Conservation (phyloP, 768 basidiomycete genomes). For the Boletus speciosus region DNA sequence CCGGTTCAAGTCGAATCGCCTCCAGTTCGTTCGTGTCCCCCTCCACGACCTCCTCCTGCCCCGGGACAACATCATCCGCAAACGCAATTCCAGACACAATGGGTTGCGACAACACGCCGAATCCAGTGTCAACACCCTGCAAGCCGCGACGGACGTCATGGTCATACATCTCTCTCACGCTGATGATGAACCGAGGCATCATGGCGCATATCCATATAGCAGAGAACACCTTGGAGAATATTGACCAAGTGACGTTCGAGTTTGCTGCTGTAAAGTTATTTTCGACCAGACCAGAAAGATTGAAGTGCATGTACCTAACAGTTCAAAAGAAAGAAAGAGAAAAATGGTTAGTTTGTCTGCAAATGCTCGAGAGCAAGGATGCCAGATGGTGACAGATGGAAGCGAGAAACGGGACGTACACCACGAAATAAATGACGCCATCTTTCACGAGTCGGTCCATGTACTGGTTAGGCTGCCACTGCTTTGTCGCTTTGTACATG, state of each 20-base stretch:
- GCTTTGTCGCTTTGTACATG: slow-evolving; percentile 2
- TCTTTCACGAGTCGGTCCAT: background rate
- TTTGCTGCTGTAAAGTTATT: background rate
- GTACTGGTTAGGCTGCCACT: slow-evolving; percentile 7
- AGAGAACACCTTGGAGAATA: background rate
- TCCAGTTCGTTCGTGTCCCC: background rate
- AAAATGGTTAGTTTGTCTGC: background rate
- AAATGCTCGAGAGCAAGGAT: background rate
- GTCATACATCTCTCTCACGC: slow-evolving; percentile 1
- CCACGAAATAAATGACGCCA: slow-evolving; percentile 3
- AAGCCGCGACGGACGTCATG: background rate
- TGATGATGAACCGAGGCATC: slow-evolving; percentile 8
- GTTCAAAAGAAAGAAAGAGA: too few species aligned
- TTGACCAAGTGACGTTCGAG: too few species aligned
- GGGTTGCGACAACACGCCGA: background rate
- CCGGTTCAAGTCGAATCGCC: background rate
- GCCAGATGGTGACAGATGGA: too few species aligned
- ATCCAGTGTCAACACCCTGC: slow-evolving; percentile 5
- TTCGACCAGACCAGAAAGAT: background rate
- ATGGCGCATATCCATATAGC: background rate
- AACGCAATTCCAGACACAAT: background rate
- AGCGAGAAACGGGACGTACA: background rate
- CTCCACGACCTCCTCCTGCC: background rate
- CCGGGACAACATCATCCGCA: background rate
- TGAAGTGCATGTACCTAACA: background rate